Evolutionary conservation across 768 basidiomycete species (phyloP).

Genomic region (Filobasidium floriforme): DNA sequence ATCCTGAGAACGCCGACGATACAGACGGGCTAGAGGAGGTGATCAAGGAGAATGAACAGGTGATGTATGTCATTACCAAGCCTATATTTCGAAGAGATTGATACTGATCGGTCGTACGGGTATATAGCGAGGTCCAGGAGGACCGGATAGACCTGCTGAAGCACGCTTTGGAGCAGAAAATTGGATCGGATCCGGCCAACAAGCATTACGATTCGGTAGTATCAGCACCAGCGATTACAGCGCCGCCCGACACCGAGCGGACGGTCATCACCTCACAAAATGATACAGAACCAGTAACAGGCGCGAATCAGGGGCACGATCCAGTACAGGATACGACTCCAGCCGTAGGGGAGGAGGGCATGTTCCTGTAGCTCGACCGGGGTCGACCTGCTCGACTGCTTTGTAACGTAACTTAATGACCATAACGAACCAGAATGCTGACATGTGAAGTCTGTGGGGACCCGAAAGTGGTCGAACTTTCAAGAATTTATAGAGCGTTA

Average conservation of each 20-base stretch:
- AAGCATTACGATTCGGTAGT: slow-evolving; percentile 10
- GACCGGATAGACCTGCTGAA: slow-evolving; percentile 16
- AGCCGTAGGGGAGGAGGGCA: background rate
- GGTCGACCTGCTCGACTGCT: too few species aligned
- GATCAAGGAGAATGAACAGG: slow-evolving; percentile 14
- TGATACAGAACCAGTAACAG: too few species aligned
- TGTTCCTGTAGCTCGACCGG: background rate
- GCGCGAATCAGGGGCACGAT: background rate
- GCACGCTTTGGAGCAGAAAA: slow-evolving; percentile 15
- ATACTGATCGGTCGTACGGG: background rate
- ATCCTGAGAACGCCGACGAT: slow-evolving; percentile 14
- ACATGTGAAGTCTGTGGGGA: too few species aligned
- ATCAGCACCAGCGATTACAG: background rate
- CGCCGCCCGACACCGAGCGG: background rate
- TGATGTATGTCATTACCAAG: background rate
- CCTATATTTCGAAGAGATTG: background rate
- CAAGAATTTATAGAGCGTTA: too few species aligned
- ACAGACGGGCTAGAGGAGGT: slow-evolving; percentile 10
- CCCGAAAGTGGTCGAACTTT: too few species aligned
- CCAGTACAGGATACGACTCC: background rate
- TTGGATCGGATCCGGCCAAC: slow-evolving; percentile 14
- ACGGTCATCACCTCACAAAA: too few species aligned
- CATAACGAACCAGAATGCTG: too few species aligned
- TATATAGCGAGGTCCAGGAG: slow-evolving; percentile 5
- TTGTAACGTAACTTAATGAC: too few species aligned